Evolutionary conservation across 805 yeast species (phyloP), one percentile per base, ranked within the genome.

Genomic region (Nakazawaea pomicola): DNA sequence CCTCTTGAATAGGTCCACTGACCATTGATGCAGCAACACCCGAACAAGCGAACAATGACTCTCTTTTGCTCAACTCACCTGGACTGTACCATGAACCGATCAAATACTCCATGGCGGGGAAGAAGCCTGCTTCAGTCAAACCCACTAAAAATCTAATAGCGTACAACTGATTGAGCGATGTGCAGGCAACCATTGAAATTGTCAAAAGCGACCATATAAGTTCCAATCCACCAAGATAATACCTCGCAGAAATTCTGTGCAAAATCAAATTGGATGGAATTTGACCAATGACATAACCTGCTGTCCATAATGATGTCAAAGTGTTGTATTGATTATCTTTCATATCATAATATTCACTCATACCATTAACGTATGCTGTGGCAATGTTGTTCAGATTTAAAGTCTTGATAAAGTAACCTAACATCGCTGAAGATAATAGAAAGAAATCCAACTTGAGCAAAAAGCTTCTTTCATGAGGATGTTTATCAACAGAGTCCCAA

Each of bases 211-310:
- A 49, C 58, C 65, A 61, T 29, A 49, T 31, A 16, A 57, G 21
- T 36, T 57, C 61, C 35, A 57, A 46, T 3, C 56, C 55, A 10
- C 62, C 63, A 40, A 58, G 49, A 41, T 53, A 59, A 45, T 46
- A 50, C 18, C 56, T 40, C 17, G 56, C 56, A 12, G 53, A 54
- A 36, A 54, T 43, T 24, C 54, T 47, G 47, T 54, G 56, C 18
- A 52, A 45, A 14, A 49, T 49, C 55, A 55, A 55, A 46, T 60
- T 64, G 6, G 76, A 63, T 10, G 80, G 80, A 24, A 73, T 61
- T 46, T 69, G 76, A 29, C 76, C 76, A 31, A 75, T 50, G 36
- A 72, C 67, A 42, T 74, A 74, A 16, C 79, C 80, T 16, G 69
- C 71, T 0, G 77, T 66, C 68, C 69, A 73, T 20, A 64, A 46